Evolutionary conservation across 257 asterid species (phyloP), one percentile per base, ranked within the genome.

Genomic region (Solanum medicagineum): DNA sequence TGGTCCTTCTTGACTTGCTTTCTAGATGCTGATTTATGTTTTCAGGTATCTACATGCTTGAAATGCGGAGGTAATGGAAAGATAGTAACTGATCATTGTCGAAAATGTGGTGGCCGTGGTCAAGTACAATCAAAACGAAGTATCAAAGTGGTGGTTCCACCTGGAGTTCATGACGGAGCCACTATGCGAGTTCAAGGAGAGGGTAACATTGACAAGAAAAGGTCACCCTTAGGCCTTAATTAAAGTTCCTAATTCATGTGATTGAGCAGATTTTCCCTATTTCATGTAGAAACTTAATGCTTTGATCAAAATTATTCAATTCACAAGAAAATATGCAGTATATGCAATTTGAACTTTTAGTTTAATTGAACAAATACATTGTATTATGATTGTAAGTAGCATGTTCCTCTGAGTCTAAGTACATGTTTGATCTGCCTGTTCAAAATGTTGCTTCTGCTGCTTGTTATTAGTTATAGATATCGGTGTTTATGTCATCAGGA

Each of bases 31-130:
- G 86, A 85, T 87, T 89, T 90, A 60, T 92, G 90, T 90, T 84
- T 90, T 87, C 92, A 95, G 99, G 97, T 97, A 51, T 92, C 97
- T 65, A 90, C 97, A 84, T 97, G 99, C 91, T 88, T 93, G 84
- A 94, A 87, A 86, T 97, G 99, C 89, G 86, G 85, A 47, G 98
- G 99, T 51, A 93, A 92, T 81, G 99, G 99, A 88, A 95, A 91
- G 90, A 93, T 92, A 88, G 91, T 95, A 62, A 92, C 94, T 44
- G 98, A 97, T 86, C 89, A 87, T 62, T 97, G 99, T 80, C 93
- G 88, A 84, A 91, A 85, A 89, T 95, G 98, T 90, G 89, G 88
- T 87, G 98, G 98, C 63, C 88, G 81, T 16, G 97, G 98, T 88
- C 93, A 88, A 89, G 90, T 93, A 86, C 88, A 66, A 79, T 91